phyloP scores from a whole-genome alignment of 768 basidiomycete genomes.

The Cubamyces lactineus region DNA sequence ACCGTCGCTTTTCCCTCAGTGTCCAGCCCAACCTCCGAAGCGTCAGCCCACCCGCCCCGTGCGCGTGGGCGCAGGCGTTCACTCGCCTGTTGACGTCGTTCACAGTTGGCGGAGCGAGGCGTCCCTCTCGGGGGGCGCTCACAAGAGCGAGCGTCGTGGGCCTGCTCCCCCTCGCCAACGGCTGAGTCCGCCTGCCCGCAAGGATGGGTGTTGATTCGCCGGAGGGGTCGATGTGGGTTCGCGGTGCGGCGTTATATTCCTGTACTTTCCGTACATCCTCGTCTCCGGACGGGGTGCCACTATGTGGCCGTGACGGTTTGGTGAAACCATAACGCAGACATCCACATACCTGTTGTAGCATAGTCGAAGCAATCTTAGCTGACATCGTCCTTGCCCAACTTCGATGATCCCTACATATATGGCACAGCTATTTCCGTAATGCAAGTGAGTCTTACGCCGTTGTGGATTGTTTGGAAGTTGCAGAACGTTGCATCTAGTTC shows the following conservation, averaged over 20 bases:
- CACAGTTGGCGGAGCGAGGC: conserved; percentile 83
- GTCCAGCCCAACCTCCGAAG: conserved; percentile 72
- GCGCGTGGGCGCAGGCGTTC: conserved; percentile 46
- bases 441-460: too few relatives aligned
- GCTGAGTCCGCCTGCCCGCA: conserved; percentile 49
- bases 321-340: conserved; percentile 84
- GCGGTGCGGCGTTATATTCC: conserved; percentile 76
- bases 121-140: conserved; percentile 48
- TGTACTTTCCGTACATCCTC: conserved; percentile 68
- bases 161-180: conserved; percentile 41
- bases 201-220: conserved; percentile 59
- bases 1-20: conserved; percentile 43
- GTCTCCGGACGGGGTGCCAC: conserved; percentile 51
- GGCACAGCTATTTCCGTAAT: too few relatives aligned
- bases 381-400: too few relatives aligned
- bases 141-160: conserved; percentile 48
- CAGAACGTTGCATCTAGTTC: too few relatives aligned
- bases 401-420: too few relatives aligned
- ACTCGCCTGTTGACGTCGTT: conserved; percentile 62
- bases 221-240: conserved; percentile 47
- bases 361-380: not conserved
- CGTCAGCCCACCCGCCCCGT: conserved; percentile 51
- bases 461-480: too few relatives aligned
- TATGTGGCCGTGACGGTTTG: conserved; percentile 83
- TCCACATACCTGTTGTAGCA: not conserved